Conservation (phyloP, 805 yeast species). For the Brettanomyces bruxellensis region DNA sequence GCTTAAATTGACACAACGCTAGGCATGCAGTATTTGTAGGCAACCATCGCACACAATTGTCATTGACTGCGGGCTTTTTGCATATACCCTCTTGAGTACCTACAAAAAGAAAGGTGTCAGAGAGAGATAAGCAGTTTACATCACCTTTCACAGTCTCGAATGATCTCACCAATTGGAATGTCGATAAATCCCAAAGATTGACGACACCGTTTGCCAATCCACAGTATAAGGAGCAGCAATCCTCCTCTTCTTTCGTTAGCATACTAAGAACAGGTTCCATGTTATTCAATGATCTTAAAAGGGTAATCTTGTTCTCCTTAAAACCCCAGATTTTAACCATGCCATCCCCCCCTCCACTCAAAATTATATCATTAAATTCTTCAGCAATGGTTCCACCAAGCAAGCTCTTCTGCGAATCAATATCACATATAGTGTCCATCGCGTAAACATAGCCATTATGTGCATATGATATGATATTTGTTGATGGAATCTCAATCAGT, state of each 20-base stretch:
- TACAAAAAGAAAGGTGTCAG: constrained; percentile 50
- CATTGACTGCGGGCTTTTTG: constrained; percentile 4
- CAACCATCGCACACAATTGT: background rate
- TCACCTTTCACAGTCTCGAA: constrained; percentile 36
- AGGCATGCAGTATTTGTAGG: constrained; percentile 28
- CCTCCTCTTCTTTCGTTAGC: constrained; percentile 35
- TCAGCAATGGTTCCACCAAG: constrained; percentile 19
- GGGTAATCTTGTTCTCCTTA: constrained; percentile 12
- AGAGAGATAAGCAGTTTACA: constrained; percentile 51
- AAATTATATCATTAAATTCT: constrained; percentile 29
- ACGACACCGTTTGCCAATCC: constrained; percentile 70
- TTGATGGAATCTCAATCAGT: constrained; percentile 58
- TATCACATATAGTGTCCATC: constrained; percentile 31
- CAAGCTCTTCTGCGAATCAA: constrained; percentile 11
- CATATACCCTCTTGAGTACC: constrained; percentile 35
- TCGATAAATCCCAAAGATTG: constrained; percentile 81
- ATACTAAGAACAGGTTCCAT: constrained; percentile 67
- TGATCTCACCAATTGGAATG: constrained; percentile 55
- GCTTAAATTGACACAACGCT: constrained; percentile 41
- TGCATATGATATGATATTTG: constrained; percentile 68
- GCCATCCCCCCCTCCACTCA: constrained; percentile 91
- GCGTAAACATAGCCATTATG: constrained; percentile 88
- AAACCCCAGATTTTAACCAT: constrained; percentile 71
- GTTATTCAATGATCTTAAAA: constrained; percentile 41
- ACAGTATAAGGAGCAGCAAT: constrained; percentile 67